These are phyloP conservation scores for Bothriochloa decipiens DNA, from an alignment of 176 grass and related monocot genomes.

Conservation along the genomic window DNA sequence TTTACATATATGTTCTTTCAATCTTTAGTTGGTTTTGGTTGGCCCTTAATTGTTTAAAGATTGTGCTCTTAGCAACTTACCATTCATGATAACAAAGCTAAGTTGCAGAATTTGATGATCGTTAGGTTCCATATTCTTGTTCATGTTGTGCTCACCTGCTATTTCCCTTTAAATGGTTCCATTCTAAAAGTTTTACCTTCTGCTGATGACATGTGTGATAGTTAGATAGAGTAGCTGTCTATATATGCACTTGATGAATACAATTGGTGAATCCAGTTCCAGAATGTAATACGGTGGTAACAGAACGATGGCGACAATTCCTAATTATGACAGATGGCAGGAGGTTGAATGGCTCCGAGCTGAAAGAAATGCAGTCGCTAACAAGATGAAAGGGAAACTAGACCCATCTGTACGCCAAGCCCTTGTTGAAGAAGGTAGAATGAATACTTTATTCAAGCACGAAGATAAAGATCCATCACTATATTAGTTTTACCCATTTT, in stretches of 20 bases:
- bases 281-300: conserved; percentile 47
- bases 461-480: neutral
- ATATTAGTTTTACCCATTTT: conserved; percentile 10
- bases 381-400: conserved; percentile 96
- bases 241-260: conserved; percentile 13
- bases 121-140: neutral
- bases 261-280: conserved; percentile 31
- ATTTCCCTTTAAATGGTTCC: neutral
- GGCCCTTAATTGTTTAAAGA: conserved; percentile 2
- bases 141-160: neutral
- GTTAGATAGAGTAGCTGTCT: neutral
- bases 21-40: conserved; percentile 3
- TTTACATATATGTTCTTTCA: neutral
- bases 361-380: conserved; percentile 92
- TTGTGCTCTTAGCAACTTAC: neutral
- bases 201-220: neutral
- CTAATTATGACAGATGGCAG: conserved; percentile 96
- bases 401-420: conserved; percentile 81
- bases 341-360: conserved; percentile 90
- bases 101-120: neutral
- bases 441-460: conserved; percentile 2
- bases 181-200: neutral
- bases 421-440: conserved; percentile 91
- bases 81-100: conserved; percentile 3
- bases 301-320: conserved; percentile 64